Evolutionary conservation across 1,284 basidiomycete genomes (phyloP).

Genomic region (Marasmius fiardii): DNA sequence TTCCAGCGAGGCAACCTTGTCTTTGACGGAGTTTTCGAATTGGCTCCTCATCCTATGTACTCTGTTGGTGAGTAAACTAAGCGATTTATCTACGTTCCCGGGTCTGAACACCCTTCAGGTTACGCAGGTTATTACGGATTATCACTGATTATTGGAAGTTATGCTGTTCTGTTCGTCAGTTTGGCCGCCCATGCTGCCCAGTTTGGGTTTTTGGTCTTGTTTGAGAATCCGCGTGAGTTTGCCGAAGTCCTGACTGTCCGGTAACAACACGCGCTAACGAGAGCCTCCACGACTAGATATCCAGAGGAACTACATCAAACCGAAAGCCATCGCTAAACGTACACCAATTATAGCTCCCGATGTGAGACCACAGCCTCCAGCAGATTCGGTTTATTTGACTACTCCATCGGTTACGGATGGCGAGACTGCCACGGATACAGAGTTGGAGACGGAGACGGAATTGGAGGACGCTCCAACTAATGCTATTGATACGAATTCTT

Average conservation of each 20-base stretch:
- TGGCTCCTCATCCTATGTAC: conserved; percentile 91
- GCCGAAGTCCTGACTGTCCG: not conserved
- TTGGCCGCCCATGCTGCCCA: conserved; percentile 92
- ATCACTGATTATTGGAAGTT: conserved; percentile 86
- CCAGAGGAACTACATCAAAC: conserved; percentile 86
- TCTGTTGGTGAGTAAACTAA: conserved; percentile 72
- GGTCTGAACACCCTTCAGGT: conserved; percentile 37
- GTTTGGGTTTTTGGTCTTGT: conserved; percentile 94
- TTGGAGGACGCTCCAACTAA: conserved; percentile 34
- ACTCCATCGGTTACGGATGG: conserved; percentile 75
- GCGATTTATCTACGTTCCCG: not conserved
- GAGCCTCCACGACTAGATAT: conserved; percentile 59
- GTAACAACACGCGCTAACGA: not conserved
- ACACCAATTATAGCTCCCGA: conserved; percentile 49
- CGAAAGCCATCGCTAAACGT: conserved; percentile 82
- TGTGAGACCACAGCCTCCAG: conserved; percentile 2
- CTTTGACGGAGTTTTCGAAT: conserved; percentile 97
- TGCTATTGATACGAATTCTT: conserved; percentile 10
- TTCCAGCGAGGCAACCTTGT: conserved; percentile 90
- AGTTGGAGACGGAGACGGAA: conserved; percentile 68
- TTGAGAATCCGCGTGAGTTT: conserved; percentile 91
- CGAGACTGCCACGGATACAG: conserved; percentile 65
- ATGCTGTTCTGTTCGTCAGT: conserved; percentile 90
- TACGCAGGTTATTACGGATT: conserved; percentile 97
- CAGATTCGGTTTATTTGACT: conserved; percentile 25